A percentile compares a stretch with the other conserved stretches of the same genome.
phyloP scores from a whole-genome alignment of 2,329 filamentous ascomycete species.

The Clarireedia paspali region DNA sequence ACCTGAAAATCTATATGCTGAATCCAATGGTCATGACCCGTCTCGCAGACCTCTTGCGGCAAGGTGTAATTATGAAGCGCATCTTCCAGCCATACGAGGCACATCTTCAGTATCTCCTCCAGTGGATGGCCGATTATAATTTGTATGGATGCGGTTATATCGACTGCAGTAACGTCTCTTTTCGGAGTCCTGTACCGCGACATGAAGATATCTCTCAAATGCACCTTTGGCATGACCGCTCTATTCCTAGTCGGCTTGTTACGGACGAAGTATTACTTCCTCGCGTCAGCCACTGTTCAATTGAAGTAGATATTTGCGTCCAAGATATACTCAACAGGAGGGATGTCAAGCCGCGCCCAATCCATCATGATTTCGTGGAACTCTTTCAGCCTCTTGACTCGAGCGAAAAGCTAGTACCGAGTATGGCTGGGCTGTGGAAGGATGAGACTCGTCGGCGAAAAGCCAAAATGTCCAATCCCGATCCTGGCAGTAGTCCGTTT shows the following conservation, averaged over 20 bases:
- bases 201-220: constrained; percentile 51
- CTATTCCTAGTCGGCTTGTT: constrained; percentile 52
- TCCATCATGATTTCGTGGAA: constrained; percentile 87
- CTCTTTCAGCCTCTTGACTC: constrained; percentile 51
- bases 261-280: constrained; percentile 58
- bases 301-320: constrained; percentile 85
- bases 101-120: constrained; percentile 83
- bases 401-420: constrained; percentile 79
- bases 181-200: constrained; percentile 68
- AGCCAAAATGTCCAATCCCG: constrained; percentile 55
- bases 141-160: constrained; percentile 90
- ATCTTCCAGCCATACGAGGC: constrained; percentile 89
- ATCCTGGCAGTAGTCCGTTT: constrained; percentile 67
- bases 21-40: constrained; percentile 84
- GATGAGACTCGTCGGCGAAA: constrained; percentile 80
- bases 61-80: constrained; percentile 78
- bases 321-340: constrained; percentile 80
- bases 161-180: constrained; percentile 60
- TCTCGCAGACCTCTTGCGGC: constrained; percentile 76
- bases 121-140: constrained; percentile 99
- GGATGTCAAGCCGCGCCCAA: constrained; percentile 63
- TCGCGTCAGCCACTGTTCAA: constrained; percentile 75
- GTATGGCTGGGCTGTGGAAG: constrained; percentile 89
- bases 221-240: constrained; percentile 75
- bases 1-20: constrained; percentile 89